Conservation (phyloP, 805 yeast genomes). For the Lipomyces chichibuensis region DNA sequence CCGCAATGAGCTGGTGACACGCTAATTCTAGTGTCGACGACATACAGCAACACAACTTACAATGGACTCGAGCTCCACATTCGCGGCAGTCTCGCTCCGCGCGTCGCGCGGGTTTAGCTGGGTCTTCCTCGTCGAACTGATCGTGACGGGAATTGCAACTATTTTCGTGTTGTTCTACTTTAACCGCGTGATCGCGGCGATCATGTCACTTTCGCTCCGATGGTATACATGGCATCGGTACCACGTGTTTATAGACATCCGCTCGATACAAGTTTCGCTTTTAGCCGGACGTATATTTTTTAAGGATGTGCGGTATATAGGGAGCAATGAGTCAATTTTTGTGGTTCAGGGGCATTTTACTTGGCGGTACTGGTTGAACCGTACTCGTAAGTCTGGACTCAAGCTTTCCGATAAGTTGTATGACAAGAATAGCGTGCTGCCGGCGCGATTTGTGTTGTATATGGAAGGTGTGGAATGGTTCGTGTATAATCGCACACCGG, state of each 20-base stretch:
- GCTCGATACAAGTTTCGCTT: slow-evolving; percentile 73
- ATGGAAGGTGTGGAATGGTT: slow-evolving; percentile 83
- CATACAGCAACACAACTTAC: not conserved
- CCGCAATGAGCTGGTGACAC: not conserved
- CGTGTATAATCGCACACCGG: slow-evolving; percentile 74
- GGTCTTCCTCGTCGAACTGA: slow-evolving; percentile 87
- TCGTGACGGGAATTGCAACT: slow-evolving; percentile 63
- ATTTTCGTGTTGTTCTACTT: slow-evolving; percentile 73
- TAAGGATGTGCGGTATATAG: slow-evolving; percentile 71
- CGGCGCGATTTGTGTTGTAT: slow-evolving; percentile 59
- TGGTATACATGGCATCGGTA: slow-evolving; percentile 65
- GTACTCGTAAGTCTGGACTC: slow-evolving; percentile 44
- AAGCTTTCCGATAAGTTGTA: slow-evolving; percentile 23
- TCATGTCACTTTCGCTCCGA: slow-evolving; percentile 56
- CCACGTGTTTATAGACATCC: slow-evolving; percentile 63
- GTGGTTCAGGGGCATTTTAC: slow-evolving; percentile 73
- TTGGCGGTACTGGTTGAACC: slow-evolving; percentile 86
- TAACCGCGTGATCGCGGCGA: slow-evolving; percentile 67
- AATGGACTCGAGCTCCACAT: slow-evolving; percentile 30
- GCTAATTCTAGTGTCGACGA: not conserved
- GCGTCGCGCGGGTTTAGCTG: slow-evolving; percentile 48
- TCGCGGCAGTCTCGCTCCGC: slow-evolving; percentile 33
- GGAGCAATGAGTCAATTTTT: slow-evolving; percentile 72
- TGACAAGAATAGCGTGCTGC: slow-evolving; percentile 52
- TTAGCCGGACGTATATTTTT: slow-evolving; percentile 82